These are phyloP conservation scores for Thalia dealbata DNA, from an alignment of 176 grass and related monocot genomes.

Conservation along the genomic window DNA sequence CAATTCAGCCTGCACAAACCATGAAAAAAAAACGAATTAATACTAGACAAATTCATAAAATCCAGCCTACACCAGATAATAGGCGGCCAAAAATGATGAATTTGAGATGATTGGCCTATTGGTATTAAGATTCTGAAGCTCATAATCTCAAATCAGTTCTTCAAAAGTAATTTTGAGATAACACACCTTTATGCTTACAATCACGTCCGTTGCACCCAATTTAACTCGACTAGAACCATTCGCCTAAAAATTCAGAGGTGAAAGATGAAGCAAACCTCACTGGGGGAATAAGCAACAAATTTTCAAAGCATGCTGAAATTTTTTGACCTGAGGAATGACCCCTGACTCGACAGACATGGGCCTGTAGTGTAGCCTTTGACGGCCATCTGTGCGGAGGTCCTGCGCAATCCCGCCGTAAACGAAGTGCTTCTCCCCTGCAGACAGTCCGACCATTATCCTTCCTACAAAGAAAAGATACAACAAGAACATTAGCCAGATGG, in stretches of 20 bases:
- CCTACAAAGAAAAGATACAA: not conserved
- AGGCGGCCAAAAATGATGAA: not conserved
- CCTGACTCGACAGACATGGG: conserved; percentile 56
- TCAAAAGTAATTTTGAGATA: not conserved
- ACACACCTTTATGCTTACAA: conserved; percentile 76
- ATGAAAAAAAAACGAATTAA: conserved; percentile 4
- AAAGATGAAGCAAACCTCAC: not conserved
- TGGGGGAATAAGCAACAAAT: not conserved
- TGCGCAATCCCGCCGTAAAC: conserved; percentile 52
- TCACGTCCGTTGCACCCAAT: conserved; percentile 68
- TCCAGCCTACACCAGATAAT: not conserved
- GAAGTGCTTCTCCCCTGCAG: conserved; percentile 68
- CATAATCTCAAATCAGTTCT: not conserved
- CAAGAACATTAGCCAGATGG: not conserved
- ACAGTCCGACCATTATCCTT: conserved; percentile 59
- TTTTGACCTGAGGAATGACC: conserved; percentile 64
- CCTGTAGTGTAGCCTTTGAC: conserved; percentile 56
- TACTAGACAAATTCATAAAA: conserved; percentile 1
- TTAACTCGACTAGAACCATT: conserved; percentile 68
- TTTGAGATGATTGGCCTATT: not conserved
- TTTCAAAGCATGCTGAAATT: not conserved
- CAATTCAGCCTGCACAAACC: conserved; percentile 59
- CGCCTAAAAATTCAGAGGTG: conserved; percentile 25
- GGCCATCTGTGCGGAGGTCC: conserved; percentile 65
- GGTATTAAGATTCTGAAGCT: not conserved